Evolutionary conservation across 352 stramenopile species (phyloP).

Genomic region (Pythium vanterpoolii): DNA sequence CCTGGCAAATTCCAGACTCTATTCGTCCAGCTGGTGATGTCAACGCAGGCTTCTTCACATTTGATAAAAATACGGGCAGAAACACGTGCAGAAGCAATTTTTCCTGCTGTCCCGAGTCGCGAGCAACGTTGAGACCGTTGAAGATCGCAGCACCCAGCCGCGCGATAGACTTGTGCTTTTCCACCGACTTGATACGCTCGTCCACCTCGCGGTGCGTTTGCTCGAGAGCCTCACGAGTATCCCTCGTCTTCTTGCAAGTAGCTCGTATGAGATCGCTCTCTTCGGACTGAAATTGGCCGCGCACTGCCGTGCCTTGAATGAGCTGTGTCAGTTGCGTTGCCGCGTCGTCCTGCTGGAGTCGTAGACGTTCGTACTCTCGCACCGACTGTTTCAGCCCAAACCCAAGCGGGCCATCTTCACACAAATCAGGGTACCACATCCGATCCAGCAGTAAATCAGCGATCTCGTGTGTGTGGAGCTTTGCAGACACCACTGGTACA

Average conservation of each 20-base stretch:
- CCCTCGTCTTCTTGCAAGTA: conserved; percentile 23
- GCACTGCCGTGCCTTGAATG: conserved; percentile 37
- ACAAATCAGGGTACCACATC: conserved; percentile 31
- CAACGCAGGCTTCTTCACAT: conserved; percentile 8
- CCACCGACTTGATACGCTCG: conserved; percentile 12
- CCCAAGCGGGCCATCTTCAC: conserved; percentile 11
- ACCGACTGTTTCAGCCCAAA: conserved; percentile 33
- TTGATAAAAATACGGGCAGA: conserved; percentile 31
- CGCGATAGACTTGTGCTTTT: conserved; percentile 24
- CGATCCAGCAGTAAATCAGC: conserved; percentile 41
- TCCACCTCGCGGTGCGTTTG: conserved; percentile 16
- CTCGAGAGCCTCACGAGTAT: conserved; percentile 22
- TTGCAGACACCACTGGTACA: conserved; percentile 34
- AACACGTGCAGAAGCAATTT: conserved; percentile 12
- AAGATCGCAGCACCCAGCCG: conserved; percentile 37
- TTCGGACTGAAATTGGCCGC: conserved; percentile 41
- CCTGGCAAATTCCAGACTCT: neutral
- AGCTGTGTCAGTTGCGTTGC: conserved; percentile 34
- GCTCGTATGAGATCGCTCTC: conserved; percentile 36
- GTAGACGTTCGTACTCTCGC: conserved; percentile 25
- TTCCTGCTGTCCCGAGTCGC: neutral
- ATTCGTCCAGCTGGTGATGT: neutral
- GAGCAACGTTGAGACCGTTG: conserved; percentile 34
- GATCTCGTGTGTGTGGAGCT: conserved; percentile 29
- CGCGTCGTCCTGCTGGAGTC: conserved; percentile 16